These are phyloP conservation scores for Lasiodiplodia theobromae DNA, from an alignment of 2,329 filamentous ascomycete genomes.

Conservation along the genomic window DNA sequence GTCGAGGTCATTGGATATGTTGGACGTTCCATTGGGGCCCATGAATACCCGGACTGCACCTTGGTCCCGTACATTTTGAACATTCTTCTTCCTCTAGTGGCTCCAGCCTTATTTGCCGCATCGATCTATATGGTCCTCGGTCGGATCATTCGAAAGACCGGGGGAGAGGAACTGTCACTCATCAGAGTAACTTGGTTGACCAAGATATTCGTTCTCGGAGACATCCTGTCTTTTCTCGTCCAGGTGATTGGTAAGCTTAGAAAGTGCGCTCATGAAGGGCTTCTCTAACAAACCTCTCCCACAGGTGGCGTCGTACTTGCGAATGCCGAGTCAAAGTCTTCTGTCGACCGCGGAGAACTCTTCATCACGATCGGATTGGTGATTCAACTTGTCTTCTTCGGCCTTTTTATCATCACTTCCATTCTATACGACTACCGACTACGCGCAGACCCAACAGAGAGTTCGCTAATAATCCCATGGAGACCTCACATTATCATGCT, in stretches of 20 bases:
- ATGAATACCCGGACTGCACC: slow-evolving; percentile 38
- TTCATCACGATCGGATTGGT: slow-evolving; percentile 38
- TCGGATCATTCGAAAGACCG: slow-evolving; percentile 46
- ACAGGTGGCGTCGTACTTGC: slow-evolving; percentile 9
- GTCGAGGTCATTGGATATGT: slow-evolving; percentile 61
- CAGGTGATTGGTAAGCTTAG: slow-evolving; percentile 37
- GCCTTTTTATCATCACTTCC: slow-evolving; percentile 53
- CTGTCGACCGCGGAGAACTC: neutral
- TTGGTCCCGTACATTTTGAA: slow-evolving; percentile 53
- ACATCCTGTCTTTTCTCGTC: slow-evolving; percentile 51
- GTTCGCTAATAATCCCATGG: neutral
- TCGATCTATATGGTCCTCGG: slow-evolving; percentile 54
- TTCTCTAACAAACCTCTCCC: neutral
- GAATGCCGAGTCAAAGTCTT: neutral
- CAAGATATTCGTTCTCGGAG: slow-evolving; percentile 52
- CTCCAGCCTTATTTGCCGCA: slow-evolving; percentile 57
- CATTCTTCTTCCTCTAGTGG: slow-evolving; percentile 53
- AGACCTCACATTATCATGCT: neutral
- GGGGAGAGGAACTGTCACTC: slow-evolving; percentile 44
- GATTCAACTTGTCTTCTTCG: slow-evolving; percentile 53
- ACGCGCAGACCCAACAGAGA: slow-evolving; percentile 32
- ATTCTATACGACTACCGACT: slow-evolving; percentile 40
- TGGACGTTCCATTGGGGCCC: slow-evolving; percentile 44
- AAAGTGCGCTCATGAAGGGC: too few species aligned
- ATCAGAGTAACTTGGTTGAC: slow-evolving; percentile 49